These are phyloP conservation scores for Flaveria robusta DNA, from an alignment of 129 eudicot species.

Conservation along the genomic window DNA sequence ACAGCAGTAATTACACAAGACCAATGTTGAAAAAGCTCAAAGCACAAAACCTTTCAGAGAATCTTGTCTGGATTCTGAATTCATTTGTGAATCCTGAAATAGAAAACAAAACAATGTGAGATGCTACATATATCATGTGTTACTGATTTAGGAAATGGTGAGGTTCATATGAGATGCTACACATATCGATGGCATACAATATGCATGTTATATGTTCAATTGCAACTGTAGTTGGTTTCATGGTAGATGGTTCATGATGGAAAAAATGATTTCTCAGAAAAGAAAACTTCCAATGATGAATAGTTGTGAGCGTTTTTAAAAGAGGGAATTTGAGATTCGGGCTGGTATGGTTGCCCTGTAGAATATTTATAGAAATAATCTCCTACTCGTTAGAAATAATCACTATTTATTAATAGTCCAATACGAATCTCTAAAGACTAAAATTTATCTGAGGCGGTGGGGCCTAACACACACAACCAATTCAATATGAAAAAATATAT, in stretches of 20 bases:
- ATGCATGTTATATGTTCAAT: too few species aligned
- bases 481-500: too few species aligned
- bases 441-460: too few species aligned
- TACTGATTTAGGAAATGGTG: neutral
- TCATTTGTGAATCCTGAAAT: conserved; percentile 70
- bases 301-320: too few species aligned
- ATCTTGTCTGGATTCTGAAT: conserved; percentile 68
- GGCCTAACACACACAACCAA: too few species aligned
- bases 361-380: too few species aligned
- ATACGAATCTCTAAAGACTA: too few species aligned
- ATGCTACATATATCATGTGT: neutral
- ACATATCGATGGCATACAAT: neutral
- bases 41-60: conserved; percentile 41
- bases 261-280: neutral
- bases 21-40: neutral
- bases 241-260: neutral
- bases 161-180: neutral
- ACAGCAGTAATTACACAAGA: neutral
- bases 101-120: neutral
- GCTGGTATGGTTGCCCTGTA: neutral
- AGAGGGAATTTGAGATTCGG: neutral
- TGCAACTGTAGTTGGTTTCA: neutral
- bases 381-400: neutral
- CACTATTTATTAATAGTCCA: neutral
- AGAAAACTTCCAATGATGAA: neutral